A percentile compares a stretch with the other conserved stretches of the same genome.
These are phyloP conservation scores for Candida khao-thaluensis DNA, from an alignment of 805 yeast species.

Conservation along the genomic window DNA sequence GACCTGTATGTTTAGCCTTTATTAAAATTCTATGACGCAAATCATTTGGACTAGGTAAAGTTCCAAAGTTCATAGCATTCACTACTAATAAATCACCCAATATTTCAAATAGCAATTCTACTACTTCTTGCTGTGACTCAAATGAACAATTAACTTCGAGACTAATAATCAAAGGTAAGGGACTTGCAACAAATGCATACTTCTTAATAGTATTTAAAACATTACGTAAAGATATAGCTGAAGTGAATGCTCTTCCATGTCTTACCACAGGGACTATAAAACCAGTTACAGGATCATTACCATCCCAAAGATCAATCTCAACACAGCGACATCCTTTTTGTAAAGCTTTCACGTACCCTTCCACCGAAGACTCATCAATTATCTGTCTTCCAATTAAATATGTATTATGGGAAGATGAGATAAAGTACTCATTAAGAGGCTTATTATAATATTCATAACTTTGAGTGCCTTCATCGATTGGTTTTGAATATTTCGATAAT, in stretches of 20 bases:
- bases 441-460: conserved; percentile 24
- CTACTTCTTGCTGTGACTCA: conserved; percentile 64
- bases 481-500: conserved; percentile 25
- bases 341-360: conserved; percentile 80
- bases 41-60: conserved; percentile 70
- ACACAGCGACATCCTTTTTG: conserved; percentile 92
- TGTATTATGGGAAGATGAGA: conserved; percentile 94
- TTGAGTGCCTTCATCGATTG: conserved; percentile 15
- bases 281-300: conserved; percentile 43
- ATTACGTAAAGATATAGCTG: conserved; percentile 63
- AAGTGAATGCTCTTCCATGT: conserved; percentile 85
- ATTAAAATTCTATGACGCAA: conserved; percentile 69
- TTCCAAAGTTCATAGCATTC: conserved; percentile 31
- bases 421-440: conserved; percentile 83
- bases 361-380: conserved; percentile 84
- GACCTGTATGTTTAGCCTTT: conserved; percentile 67
- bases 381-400: conserved; percentile 85
- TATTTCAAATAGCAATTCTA: conserved; percentile 48
- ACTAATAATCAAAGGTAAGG: conserved; percentile 82
- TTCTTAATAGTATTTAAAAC: conserved; percentile 74
- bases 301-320: conserved; percentile 96
- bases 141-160: conserved; percentile 78
- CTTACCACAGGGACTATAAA: conserved; percentile 73
- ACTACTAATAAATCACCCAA: conserved; percentile 59
- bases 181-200: conserved; percentile 85